Base-by-base conservation (phyloP, 768 basidiomycete species). In the Astraeus odoratus region DNA sequence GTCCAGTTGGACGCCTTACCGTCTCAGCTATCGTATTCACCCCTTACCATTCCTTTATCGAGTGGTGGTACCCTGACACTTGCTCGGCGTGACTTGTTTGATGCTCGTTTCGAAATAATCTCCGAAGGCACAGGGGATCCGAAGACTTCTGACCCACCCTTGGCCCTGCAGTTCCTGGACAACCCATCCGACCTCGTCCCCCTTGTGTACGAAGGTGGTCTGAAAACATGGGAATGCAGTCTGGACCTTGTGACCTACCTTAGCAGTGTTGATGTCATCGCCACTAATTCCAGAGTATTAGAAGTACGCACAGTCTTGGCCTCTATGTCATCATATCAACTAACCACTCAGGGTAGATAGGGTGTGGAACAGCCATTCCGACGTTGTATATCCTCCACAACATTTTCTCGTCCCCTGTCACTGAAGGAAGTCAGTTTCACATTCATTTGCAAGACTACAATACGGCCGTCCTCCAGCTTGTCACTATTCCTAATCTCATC, bases 191-290 rank as follows among this genome's bases (percentile, higher is more conserved):
- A 98, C 64, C 77, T 99, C 12, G 79, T 97, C 3, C 86, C 92
- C 2, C 83, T 92, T 1, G 73, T 92, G 1, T 98, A 99, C 53
- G 95, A 99, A 67, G 95, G 95, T 18, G 95, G 95, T 5, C 62
- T 98, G 42, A 97, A 98, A 66, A 97, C 93, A 2, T 99, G 95
- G 95, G 95, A 99, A 62, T 95, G 91, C 53, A 86, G 88, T 39
- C 65, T 93, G 12, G 95, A 98, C 61, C 71, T 98, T 2, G 87
- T 86, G 0, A 72, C 77, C 26, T 84, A 82, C 53, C 67, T 88
- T 10, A 67, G 73, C 36, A 55, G 47, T 1, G 34, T 53, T 20
- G 47, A 46, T 5, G 40, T 66, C 35, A 43, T 47, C 20, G 51
- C 69, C 4, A 56, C 53, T 25, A 85, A 83, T 1, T 77, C 73